phyloP scores from a whole-genome alignment of 768 basidiomycete species.

The Austroboletus eburneus region DNA sequence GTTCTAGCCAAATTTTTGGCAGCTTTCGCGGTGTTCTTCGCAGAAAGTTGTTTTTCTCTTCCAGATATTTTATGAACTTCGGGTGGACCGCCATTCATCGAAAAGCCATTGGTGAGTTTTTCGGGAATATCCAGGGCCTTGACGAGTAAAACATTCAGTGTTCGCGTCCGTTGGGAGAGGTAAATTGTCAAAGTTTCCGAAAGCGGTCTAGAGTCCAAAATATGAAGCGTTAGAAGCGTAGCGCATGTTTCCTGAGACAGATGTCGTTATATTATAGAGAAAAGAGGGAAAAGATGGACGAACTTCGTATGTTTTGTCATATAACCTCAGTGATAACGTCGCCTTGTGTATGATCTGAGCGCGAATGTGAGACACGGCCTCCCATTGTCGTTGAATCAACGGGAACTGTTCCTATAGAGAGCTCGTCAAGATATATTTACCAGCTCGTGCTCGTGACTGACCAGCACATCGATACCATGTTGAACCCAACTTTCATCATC shows the following conservation, averaged over 20 bases:
- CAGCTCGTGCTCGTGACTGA: slow-evolving; percentile 29
- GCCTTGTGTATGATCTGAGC: slow-evolving; percentile 86
- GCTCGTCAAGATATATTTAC: neutral
- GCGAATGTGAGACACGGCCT: slow-evolving; percentile 79
- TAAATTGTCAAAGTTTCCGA: slow-evolving; percentile 66
- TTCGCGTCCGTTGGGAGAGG: slow-evolving; percentile 65
- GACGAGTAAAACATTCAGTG: slow-evolving; percentile 44
- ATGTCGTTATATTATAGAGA: neutral
- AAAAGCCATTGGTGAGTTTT: slow-evolving; percentile 30
- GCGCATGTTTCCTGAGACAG: slow-evolving; percentile 63
- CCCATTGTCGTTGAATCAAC: slow-evolving; percentile 91
- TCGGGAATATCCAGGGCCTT: slow-evolving; percentile 26
- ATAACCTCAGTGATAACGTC: slow-evolving; percentile 72
- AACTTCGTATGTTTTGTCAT: slow-evolving; percentile 50
- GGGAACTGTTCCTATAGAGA: slow-evolving; percentile 73
- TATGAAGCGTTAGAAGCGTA: slow-evolving; percentile 74
- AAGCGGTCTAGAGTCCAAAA: slow-evolving; percentile 84
- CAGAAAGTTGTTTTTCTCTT: slow-evolving; percentile 7
- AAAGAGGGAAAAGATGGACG: slow-evolving; percentile 9
- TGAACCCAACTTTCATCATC: slow-evolving; percentile 58
- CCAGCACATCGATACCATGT: slow-evolving; percentile 61
- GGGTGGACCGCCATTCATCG: slow-evolving; percentile 35
- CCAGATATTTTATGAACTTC: slow-evolving; percentile 11
- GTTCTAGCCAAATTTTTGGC: slow-evolving; percentile 51
- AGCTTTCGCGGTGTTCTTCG: slow-evolving; percentile 41